Base-by-base conservation (phyloP, 2,329 filamentous ascomycete species). In the Trichoderma cornu-damae region DNA sequence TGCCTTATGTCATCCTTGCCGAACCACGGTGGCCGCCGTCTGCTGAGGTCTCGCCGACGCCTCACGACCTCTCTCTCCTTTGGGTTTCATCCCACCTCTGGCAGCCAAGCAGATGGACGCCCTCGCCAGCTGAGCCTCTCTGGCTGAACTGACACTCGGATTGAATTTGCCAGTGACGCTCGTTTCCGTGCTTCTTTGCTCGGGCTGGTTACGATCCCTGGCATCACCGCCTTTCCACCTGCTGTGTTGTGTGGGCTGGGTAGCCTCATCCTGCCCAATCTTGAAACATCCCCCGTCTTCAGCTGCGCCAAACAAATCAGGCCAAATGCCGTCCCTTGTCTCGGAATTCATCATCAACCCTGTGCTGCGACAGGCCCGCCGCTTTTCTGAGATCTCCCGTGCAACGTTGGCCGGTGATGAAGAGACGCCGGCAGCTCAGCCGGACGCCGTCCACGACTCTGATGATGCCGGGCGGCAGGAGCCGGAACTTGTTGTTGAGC, bases 281-380 rank as follows among this genome's bases (percentile, higher is more conserved):
- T 52, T 51, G n/a, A 43, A 34, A 44, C 20, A 34, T 43, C 40
- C 40, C 51, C 52, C 22, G 30, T 46, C 40, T 14, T 38, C 32
- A 38, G 42, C 52, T 47, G 40, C 52, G 37, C 37, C 57, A 32
- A 26, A 38, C 57, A 32, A 43, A 32, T n/a, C 38, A 37, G 22
- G 28, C 26, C 63, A 64, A 66, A 87, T 87, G 84, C 78, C 80
- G 69, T 84, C 79, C 64, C 74, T 86, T 65, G 83, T 87, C 54
- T 80, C 82, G 66, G 81, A 85, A 60, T 85, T 85, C 68, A 73
- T 86, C 64, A 83, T 86, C 70, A 85, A 85, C 61, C 83, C 84
- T 58, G 82, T 86, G 65, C 72, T 86, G 63, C 81, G 83, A 68
- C 83, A 86, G 71, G 84, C 83, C 65, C 81, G 83, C 61, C 81